Evolutionary conservation across 1,139 yeast genomes (phyloP).

Genomic region (Debaryomyces fabryi): DNA sequence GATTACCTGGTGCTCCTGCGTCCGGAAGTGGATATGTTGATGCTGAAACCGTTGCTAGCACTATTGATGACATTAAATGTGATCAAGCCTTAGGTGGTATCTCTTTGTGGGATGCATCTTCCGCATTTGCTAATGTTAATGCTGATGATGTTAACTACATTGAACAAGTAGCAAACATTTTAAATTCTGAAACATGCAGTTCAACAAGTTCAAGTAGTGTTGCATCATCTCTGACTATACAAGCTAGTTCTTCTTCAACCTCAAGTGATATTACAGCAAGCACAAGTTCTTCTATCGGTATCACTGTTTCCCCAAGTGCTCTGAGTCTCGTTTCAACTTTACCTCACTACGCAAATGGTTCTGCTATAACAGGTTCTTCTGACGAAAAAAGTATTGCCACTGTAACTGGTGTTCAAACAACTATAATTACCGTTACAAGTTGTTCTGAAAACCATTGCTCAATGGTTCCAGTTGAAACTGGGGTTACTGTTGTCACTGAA

Average conservation of each 20-base stretch:
- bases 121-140: slow-evolving; percentile 17
- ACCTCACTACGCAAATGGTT: background rate
- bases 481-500: slow-evolving; percentile 13
- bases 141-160: slow-evolving; percentile 11
- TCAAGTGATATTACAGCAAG: slow-evolving; percentile 7
- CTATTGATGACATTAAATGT: slow-evolving; percentile 19
- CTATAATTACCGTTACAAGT: slow-evolving; percentile 25
- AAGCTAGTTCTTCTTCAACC: background rate
- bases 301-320: background rate
- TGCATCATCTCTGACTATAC: slow-evolving; percentile 4
- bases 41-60: slow-evolving; percentile 15
- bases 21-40: slow-evolving; percentile 27
- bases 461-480: slow-evolving; percentile 17
- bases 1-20: slow-evolving; percentile 29
- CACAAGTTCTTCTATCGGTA: slow-evolving; percentile 2
- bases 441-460: slow-evolving; percentile 23
- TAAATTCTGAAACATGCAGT: slow-evolving; percentile 10
- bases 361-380: slow-evolving; percentile 5
- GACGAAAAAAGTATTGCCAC: slow-evolving; percentile 23
- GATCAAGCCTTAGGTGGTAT: slow-evolving; percentile 29
- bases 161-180: slow-evolving; percentile 10
- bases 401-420: slow-evolving; percentile 15
- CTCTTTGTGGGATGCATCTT: slow-evolving; percentile 33
- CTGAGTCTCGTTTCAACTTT: background rate
- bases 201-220: slow-evolving; percentile 12